Evolutionary conservation across 202 grass and related monocot genomes (phyloP).

Genomic region (Panicum virgatum): DNA sequence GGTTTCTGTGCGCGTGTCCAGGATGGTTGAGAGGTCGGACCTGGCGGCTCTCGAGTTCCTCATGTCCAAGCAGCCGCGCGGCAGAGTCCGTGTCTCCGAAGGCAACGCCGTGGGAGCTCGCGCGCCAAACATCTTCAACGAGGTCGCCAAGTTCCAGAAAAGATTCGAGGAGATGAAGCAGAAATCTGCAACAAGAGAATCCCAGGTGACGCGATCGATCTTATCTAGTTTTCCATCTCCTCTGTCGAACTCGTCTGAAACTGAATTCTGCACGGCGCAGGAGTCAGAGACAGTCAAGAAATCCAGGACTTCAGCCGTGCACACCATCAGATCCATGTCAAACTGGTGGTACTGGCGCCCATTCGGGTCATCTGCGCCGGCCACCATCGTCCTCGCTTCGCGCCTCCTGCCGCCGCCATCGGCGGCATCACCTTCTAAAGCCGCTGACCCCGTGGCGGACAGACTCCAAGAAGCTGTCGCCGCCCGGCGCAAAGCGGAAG

Average conservation of each 20-base stretch:
- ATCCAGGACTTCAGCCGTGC: slow-evolving; percentile 65
- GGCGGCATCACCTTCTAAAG: background rate
- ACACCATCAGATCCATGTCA: slow-evolving; percentile 73
- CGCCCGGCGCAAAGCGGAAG: slow-evolving; percentile 48
- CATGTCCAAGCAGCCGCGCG: slow-evolving; percentile 89
- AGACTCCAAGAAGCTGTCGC: slow-evolving; percentile 70
- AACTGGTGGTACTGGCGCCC: slow-evolving; percentile 91
- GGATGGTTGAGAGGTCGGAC: slow-evolving; percentile 76
- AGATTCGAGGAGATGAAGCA: slow-evolving; percentile 65
- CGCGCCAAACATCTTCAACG: slow-evolving; percentile 68
- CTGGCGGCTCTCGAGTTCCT: slow-evolving; percentile 84
- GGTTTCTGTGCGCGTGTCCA: background rate
- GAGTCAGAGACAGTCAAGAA: slow-evolving; percentile 46
- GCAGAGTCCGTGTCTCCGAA: slow-evolving; percentile 75
- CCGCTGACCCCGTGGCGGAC: slow-evolving; percentile 35
- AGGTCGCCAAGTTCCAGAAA: slow-evolving; percentile 77
- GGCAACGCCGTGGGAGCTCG: slow-evolving; percentile 68
- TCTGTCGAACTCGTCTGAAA: background rate
- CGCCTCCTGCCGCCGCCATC: slow-evolving; percentile 42
- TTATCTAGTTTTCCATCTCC: background rate
- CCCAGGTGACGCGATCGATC: slow-evolving; percentile 66
- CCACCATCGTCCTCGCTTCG: slow-evolving; percentile 33
- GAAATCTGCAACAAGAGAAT: slow-evolving; percentile 57
- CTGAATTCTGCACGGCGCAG: slow-evolving; percentile 39
- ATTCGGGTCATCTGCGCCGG: slow-evolving; percentile 41